phyloP scores from a whole-genome alignment of 768 basidiomycete genomes.

The Tylopilus sp. region DNA sequence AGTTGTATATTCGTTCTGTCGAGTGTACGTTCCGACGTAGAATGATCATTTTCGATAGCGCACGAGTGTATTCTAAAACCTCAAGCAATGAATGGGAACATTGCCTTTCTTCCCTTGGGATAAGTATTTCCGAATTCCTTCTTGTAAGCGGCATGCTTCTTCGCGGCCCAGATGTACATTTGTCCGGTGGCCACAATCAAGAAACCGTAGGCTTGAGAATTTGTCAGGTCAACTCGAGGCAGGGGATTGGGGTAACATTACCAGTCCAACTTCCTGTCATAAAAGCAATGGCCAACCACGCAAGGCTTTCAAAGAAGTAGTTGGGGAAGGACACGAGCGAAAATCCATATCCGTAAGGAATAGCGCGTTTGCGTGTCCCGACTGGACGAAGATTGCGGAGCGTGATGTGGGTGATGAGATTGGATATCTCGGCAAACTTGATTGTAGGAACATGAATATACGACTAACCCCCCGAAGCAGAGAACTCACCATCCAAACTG shows the following conservation, averaged over 20 bases:
- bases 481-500: conserved; percentile 70
- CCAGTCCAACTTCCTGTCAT: conserved; percentile 80
- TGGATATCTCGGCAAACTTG: conserved; percentile 83
- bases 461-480: no score
- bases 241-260: conserved; percentile 35
- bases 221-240: background rate
- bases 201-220: conserved; percentile 59
- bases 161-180: conserved; percentile 86
- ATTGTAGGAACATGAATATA: no score
- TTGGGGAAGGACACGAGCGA: conserved; percentile 85
- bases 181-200: conserved; percentile 53
- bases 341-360: conserved; percentile 94
- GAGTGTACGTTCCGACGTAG: background rate
- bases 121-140: conserved; percentile 92
- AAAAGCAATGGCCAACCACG: conserved; percentile 64
- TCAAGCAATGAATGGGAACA: conserved; percentile 61
- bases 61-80: background rate
- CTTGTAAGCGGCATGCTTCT: conserved; percentile 88
- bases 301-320: conserved; percentile 87
- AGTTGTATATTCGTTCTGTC: background rate
- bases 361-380: conserved; percentile 73
- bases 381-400: conserved; percentile 81
- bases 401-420: conserved; percentile 77
- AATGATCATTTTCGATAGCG: background rate
- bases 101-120: conserved; percentile 67